Base-by-base conservation (phyloP, 352 stramenopile species). In the Paralagenidium karlingii region DNA sequence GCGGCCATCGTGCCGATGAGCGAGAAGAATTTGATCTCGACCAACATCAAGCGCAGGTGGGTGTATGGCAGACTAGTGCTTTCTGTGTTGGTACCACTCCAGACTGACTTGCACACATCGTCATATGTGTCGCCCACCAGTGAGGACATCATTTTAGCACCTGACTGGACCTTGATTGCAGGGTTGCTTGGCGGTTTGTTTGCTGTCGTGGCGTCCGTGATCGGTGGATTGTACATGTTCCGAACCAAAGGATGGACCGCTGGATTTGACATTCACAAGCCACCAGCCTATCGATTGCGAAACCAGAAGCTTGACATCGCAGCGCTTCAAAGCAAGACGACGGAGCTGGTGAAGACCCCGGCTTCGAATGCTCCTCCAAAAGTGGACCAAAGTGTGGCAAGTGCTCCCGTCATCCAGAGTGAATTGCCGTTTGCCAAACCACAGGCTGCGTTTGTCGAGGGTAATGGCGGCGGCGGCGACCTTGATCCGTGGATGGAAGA, bases 101-200 rank as follows among this genome's bases (percentile, higher is more conserved):
- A n/a, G n/a, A n/a, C n/a, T n/a, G n/a, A n/a, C n/a, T n/a, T n/a
- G n/a, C n/a, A n/a, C n/a, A n/a, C n/a, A n/a, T n/a, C n/a, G n/a
- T n/a, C n/a, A n/a, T n/a, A n/a, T n/a, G n/a, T n/a, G n/a, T n/a
- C n/a, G n/a, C n/a, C n/a, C n/a, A n/a, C n/a, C n/a, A 76, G 59
- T 3, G 59, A 83, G 25, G 70, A 87, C 16, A 62, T 95, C 31
- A 88, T 96, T 12, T 57, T 95, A 20, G 73, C 75, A n/a, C 81
- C 83, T 3, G 75, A 96, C 49, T 96, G 85, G 85, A 55, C 48
- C 0, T 59, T 96, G 3, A 83, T 96, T 24, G 45, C 70, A 0
- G 76, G 75, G 0, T 37, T 95, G 1, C 48, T 96, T 0, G 60
- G 63, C 4, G 83, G 78, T 0, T 49, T 96, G 3, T 64, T 94